Evolutionary conservation across 1,284 basidiomycete genomes (phyloP).

Genomic region (Ustilago hordei): DNA sequence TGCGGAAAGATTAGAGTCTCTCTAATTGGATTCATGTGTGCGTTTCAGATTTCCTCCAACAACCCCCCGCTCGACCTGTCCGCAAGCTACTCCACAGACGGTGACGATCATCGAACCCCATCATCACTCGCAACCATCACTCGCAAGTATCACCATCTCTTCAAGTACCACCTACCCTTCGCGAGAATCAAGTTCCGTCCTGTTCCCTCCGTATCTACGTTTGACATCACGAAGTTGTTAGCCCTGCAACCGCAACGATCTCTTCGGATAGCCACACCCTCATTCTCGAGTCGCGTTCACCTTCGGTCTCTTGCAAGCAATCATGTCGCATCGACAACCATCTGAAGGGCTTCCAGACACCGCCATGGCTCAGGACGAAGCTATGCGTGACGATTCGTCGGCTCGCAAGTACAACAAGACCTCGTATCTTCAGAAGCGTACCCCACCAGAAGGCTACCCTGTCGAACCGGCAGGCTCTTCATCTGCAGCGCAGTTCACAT

Average conservation of each 20-base stretch:
- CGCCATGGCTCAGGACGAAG: slow-evolving; percentile 41
- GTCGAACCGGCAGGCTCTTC: slow-evolving; percentile 14
- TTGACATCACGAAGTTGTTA: not conserved
- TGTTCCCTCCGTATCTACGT: not conserved
- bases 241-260: not conserved
- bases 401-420: slow-evolving; percentile 57
- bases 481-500: slow-evolving; percentile 15
- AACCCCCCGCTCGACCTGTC: not conserved
- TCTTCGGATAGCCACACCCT: slow-evolving; percentile 9
- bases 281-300: not conserved
- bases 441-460: slow-evolving; percentile 4
- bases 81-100: slow-evolving; percentile 3
- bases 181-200: not conserved
- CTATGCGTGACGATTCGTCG: slow-evolving; percentile 51
- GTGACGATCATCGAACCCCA: not conserved
- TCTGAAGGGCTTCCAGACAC: slow-evolving; percentile 23
- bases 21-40: slow-evolving; percentile 4
- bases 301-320: not conserved
- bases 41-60: slow-evolving; percentile 3
- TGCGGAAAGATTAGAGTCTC: not conserved
- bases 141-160: not conserved
- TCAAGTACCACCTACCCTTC: not conserved
- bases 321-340: slow-evolving; percentile 21
- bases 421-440: slow-evolving; percentile 39
- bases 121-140: not conserved